phyloP scores from a whole-genome alignment of 202 grass and related monocot species.

The Carex arenaria region DNA sequence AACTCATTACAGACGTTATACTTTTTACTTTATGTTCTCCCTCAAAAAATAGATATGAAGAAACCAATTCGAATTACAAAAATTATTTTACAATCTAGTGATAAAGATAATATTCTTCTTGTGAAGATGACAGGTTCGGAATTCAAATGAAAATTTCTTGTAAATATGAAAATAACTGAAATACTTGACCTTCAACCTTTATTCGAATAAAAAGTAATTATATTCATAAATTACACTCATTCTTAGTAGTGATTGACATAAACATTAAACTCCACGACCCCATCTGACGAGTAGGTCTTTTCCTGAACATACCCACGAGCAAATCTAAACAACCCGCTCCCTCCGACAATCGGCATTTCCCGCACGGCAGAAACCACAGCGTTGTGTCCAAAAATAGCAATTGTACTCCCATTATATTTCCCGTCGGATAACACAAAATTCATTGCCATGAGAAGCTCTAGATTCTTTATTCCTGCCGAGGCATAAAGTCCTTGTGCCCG shows the following conservation, averaged over 20 bases:
- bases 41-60: no score
- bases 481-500: constrained; percentile 74
- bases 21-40: no score
- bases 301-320: constrained; percentile 57
- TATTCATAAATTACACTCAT: background rate
- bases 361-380: constrained; percentile 29
- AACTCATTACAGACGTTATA: no score
- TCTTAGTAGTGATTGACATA: constrained; percentile 38
- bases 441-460: constrained; percentile 50
- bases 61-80: no score
- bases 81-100: no score
- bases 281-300: constrained; percentile 41
- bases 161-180: no score
- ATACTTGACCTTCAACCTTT: no score
- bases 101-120: no score
- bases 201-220: background rate
- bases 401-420: constrained; percentile 53
- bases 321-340: constrained; percentile 53
- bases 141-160: no score
- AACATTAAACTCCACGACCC: constrained; percentile 68
- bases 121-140: no score
- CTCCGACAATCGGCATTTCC: constrained; percentile 68
- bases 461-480: constrained; percentile 29
- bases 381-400: constrained; percentile 59
- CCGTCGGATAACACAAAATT: constrained; percentile 65